Evolutionary conservation across 2,329 filamentous ascomycete genomes (phyloP), one percentile per base, ranked within the genome.

Genomic region (Onygenales sp.): DNA sequence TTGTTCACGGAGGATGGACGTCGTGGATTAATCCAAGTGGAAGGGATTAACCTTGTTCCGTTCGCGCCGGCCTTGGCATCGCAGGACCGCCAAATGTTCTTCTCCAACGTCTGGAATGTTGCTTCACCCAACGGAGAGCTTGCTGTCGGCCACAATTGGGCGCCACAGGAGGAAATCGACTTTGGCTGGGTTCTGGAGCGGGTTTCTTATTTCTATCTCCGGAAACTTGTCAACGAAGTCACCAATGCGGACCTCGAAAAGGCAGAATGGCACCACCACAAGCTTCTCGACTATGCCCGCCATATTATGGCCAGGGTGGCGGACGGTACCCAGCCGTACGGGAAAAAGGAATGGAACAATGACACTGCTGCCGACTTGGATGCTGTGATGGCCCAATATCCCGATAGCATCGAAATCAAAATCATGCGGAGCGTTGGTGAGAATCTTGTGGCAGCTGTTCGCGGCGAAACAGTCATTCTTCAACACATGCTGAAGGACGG

Each of bases 361-460:
- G 58, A 59, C 45, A 54, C 53, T 11, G 27, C 33, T 8, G 55
- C 46, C 4, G 51, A 55, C 32, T 35, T 57, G 5, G 8, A 50
- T 32, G 32, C 27, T 5, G n/a, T 50, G 11, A 39, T 53, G 17
- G 33, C 11, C n/a, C 27, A 42, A 43, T 47, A 52, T 50, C 31
- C 42, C 21, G 49, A 55, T n/a, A 43, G 32, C 17, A 32, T 53
- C 14, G 56, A 58, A 41, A 9, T 57, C 9, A 49, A 43, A 35
- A 17, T 53, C 13, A 38, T 56, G 43, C 41, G 35, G 6, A 31
- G 43, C 13, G 52, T 54, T 33, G 54, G 69, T 2, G 63, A 69
- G 46, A 58, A 68, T 43, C 55, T 73, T 7, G 59, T 63, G 2
- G 52, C 61, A 10, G 64, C 64, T 0, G 58, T 74, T 4, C 59